Evolutionary conservation across 208 protist genomes (phyloP).

Genomic region (Leishmania braziliensis): DNA sequence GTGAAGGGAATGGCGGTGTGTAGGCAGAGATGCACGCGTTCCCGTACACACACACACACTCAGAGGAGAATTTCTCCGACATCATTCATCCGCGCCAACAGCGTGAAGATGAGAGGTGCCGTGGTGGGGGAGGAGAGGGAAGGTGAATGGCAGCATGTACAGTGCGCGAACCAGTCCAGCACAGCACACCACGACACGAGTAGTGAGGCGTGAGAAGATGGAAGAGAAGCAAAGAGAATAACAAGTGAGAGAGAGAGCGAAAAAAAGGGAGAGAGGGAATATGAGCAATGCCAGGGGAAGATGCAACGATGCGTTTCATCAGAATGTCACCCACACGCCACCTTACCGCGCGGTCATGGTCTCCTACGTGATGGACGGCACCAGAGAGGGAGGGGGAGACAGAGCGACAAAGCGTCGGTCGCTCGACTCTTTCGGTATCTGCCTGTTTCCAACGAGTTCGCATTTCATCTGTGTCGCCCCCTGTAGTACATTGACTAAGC

Average conservation of each 20-base stretch:
- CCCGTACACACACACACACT: background rate
- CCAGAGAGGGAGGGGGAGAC: background rate
- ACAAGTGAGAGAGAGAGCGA: slow-evolving; percentile 7
- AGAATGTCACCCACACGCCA: background rate
- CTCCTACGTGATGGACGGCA: background rate
- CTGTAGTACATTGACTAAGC: background rate
- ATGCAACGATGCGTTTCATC: background rate
- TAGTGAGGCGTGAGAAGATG: background rate
- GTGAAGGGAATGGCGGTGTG: background rate
- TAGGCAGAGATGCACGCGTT: background rate
- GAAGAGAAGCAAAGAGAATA: slow-evolving; percentile 15
- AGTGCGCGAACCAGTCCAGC: background rate
- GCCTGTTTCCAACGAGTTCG: background rate
- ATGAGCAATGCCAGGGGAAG: slow-evolving; percentile 1
- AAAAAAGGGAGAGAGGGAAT: slow-evolving; percentile 7
- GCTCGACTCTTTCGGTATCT: background rate
- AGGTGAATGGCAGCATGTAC: background rate
- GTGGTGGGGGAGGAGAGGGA: background rate
- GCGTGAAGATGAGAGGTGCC: background rate
- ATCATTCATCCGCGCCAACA: background rate
- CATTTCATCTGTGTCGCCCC: background rate
- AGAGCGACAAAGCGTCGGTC: background rate
- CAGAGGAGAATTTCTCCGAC: background rate
- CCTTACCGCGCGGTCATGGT: background rate
- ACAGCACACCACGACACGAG: background rate